These are phyloP conservation scores for Pseudocercospora pini-densiflorae DNA, from an alignment of 2,329 filamentous ascomycete species.

Conservation along the genomic window DNA sequence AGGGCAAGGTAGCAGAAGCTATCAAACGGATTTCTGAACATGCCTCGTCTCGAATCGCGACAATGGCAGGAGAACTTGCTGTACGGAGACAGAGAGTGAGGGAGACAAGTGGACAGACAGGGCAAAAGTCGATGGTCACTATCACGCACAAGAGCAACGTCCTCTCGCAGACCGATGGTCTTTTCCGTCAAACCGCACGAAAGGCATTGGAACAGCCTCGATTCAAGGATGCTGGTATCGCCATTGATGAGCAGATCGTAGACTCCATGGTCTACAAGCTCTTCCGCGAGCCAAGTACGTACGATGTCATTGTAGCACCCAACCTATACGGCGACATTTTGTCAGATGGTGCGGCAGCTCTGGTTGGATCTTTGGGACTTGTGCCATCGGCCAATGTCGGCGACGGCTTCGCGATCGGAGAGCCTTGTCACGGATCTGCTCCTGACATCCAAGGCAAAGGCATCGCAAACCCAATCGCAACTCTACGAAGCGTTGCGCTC, in stretches of 20 bases:
- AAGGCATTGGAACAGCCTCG: slow-evolving; percentile 68
- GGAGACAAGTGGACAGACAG: slow-evolving; percentile 60
- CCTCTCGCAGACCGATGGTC: slow-evolving; percentile 90
- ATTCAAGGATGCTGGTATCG: slow-evolving; percentile 68
- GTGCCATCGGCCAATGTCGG: slow-evolving; percentile 96
- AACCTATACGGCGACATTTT: slow-evolving; percentile 84
- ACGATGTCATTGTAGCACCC: slow-evolving; percentile 97
- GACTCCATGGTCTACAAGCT: slow-evolving; percentile 99
- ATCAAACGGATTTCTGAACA: slow-evolving; percentile 95
- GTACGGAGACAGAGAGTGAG: slow-evolving; percentile 82
- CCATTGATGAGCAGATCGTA: slow-evolving; percentile 90
- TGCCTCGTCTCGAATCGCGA: slow-evolving; percentile 82
- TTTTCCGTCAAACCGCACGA: slow-evolving; percentile 84
- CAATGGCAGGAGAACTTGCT: slow-evolving; percentile 94
- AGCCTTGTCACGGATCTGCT: slow-evolving; percentile 95
- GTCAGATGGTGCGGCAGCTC: slow-evolving; percentile 90
- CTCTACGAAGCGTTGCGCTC: slow-evolving; percentile 83
- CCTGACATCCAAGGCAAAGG: slow-evolving; percentile 92
- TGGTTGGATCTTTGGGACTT: slow-evolving; percentile 88
- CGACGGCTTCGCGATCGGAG: slow-evolving; percentile 91
- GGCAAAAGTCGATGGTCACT: slow-evolving; percentile 77
- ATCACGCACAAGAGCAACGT: slow-evolving; percentile 99
- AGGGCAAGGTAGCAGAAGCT: slow-evolving; percentile 87
- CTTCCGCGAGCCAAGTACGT: slow-evolving; percentile 91
- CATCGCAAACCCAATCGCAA: slow-evolving; percentile 96